Evolutionary conservation across 2,329 filamentous ascomycete genomes (phyloP).

Genomic region (Alternaria burnsii): DNA sequence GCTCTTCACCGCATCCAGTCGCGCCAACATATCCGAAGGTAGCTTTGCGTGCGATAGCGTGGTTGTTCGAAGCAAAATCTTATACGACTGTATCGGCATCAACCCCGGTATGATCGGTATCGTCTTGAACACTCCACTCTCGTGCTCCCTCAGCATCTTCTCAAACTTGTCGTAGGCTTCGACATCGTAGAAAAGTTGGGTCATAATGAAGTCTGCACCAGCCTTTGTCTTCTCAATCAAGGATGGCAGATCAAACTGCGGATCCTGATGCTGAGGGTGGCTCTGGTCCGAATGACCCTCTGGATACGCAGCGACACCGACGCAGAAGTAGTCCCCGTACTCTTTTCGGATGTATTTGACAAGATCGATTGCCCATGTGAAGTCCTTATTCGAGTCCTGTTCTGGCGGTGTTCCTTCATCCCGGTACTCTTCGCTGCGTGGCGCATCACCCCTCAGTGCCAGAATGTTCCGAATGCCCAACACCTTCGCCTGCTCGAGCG

Average conservation of each 20-base stretch:
- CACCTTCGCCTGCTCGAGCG: conserved; percentile 87
- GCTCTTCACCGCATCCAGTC: conserved; percentile 75
- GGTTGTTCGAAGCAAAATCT: conserved; percentile 91
- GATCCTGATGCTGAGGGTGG: conserved; percentile 78
- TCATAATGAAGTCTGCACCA: conserved; percentile 98
- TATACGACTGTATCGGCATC: conserved; percentile 98
- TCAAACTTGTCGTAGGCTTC: conserved; percentile 85
- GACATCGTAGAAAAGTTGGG: conserved; percentile 94
- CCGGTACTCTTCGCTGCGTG: conserved; percentile 86
- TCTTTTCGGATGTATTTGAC: conserved; percentile 86
- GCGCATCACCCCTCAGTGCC: conserved; percentile 89
- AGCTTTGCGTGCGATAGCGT: conserved; percentile 92
- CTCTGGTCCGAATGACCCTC: conserved; percentile 94
- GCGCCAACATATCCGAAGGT: conserved; percentile 73
- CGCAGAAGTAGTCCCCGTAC: conserved; percentile 94
- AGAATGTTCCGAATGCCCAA: conserved; percentile 94
- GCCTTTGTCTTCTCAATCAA: conserved; percentile 90
- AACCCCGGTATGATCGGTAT: conserved; percentile 92
- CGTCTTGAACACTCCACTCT: conserved; percentile 83
- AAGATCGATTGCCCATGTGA: conserved; percentile 87
- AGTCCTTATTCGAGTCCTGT: conserved; percentile 74
- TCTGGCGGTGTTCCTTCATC: conserved; percentile 69
- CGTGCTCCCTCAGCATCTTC: conserved; percentile 75
- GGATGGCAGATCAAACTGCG: conserved; percentile 77
- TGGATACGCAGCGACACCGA: conserved; percentile 93